Evolutionary conservation across 208 protist genomes (phyloP), one percentile per base, ranked within the genome.

Genomic region (Wallacemonas sp.): DNA sequence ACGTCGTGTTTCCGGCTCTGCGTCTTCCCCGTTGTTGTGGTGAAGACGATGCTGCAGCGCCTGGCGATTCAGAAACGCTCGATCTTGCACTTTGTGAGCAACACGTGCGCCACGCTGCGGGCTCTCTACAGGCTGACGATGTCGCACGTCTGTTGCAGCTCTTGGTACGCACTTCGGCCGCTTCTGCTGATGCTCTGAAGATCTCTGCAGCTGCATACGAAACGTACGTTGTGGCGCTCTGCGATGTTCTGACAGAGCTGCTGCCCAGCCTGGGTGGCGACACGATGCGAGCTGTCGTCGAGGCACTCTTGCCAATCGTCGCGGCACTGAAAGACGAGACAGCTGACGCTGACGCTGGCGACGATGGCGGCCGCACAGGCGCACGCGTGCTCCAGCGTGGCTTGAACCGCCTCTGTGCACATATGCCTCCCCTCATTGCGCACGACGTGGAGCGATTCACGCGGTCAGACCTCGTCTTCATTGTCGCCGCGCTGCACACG

Each of bases 401-500:
- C 19, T 33, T 66, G 33, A 54, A 52, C 3, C 72, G 69, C 6
- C 49, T 77, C 26, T 69, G 77, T n/a, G 67, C 68, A 17, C 61
- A 74, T 55, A 75, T 83, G 0, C 61, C 77, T n/a, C 60, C 74
- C 11, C 47, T 79, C 1, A 66, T 77, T 30, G 77, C 65, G 8
- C 73, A 79, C 49, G 77, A 83, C 34, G 71, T 72, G 23, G 72
- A 75, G 30, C 67, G 77, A 14, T 83, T 83, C 65, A 52, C 64
- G 12, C 26, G 2, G 8, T 2, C 6, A 2, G 52, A 69, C 19
- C 43, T 54, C 5, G n/a, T 21, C 5, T 27, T 48, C 17, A 21
- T 69, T 24, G 5, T 69, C 4, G 21, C 24, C 8, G 2, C 8
- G 4, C 38, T 69, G 8, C 64, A 69, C 54, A 49, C 26, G 9